phyloP scores from a whole-genome alignment of 345 rosid genomes.

The Clausena lansium region DNA sequence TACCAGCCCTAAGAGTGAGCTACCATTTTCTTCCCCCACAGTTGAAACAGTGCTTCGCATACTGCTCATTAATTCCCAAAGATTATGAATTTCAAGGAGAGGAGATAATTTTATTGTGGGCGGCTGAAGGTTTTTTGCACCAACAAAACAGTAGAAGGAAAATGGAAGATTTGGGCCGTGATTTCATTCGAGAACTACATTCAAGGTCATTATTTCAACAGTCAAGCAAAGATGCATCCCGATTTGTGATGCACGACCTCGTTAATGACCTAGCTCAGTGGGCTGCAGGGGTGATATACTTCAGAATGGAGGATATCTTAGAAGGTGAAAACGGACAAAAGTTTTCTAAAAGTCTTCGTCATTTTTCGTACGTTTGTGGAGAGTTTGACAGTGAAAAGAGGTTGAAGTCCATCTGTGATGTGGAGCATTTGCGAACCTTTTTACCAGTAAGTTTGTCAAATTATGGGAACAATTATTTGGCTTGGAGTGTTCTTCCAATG shows the following conservation, averaged over 20 bases:
- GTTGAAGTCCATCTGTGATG: background rate
- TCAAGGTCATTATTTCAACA: too few species aligned
- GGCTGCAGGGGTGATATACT: too few species aligned
- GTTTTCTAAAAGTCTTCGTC: background rate
- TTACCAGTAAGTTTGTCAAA: rapidly evolving
- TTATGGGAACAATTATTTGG: rapidly evolving
- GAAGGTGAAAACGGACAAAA: background rate
- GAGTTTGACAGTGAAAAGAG: rapidly evolving
- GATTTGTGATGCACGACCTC: too few species aligned
- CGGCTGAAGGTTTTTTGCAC: too few species aligned
- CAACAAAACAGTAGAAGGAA: background rate
- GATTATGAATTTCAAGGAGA: background rate
- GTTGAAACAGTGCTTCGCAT: background rate
- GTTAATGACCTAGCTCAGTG: too few species aligned
- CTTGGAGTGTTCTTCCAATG: background rate
- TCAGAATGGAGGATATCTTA: background rate
- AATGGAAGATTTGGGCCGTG: background rate
- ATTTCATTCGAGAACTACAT: too few species aligned
- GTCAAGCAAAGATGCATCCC: too few species aligned
- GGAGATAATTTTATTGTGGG: background rate
- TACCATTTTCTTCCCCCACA: background rate
- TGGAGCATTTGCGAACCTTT: background rate
- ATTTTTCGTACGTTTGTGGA: background rate
- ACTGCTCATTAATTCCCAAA: background rate
- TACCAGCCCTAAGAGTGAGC: background rate